Evolutionary conservation across 805 yeast species (phyloP), one percentile per base, ranked within the genome.

Genomic region (Spencermartinsiella europaea): DNA sequence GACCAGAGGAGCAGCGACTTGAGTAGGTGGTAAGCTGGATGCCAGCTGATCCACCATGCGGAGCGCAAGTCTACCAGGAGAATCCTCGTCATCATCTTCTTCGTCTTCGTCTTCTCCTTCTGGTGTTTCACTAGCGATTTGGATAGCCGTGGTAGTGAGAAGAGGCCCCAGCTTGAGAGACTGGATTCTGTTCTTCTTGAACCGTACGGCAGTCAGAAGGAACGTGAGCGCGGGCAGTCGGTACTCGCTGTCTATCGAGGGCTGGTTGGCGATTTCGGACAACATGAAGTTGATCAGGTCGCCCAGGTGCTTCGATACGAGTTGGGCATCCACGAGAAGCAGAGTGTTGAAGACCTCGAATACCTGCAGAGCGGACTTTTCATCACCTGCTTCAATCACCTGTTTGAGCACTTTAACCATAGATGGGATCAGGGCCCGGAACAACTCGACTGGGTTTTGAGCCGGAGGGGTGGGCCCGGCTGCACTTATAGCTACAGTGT

Each of bases 51-150:
- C 85, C 45, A 93, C 66, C 49, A 91, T 71, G 69, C 95, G 79
- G 58, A 89, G 74, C 14, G 95, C 95, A 54, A 88, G 75, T 42
- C 83, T 66, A 38, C 81, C 68, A 47, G 96, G 95, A 46, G 81
- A 76, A 60, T 80, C 84, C 68, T 91, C 98, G 69, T 89, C 96
- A 66, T 89, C 96, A 56, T 86, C 91, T 58, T 89, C 95, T 62
- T 86, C 96, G 53, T 84, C 90, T 63, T 84, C 91, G 31, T 77
- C 82, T 45, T 79, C 85, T 38, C 79, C 83, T 55, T 85, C 93
- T 46, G 83, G 79, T 58, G 77, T 80, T 68, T 87, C 95, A 52
- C 89, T 75, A 20, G 93, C 83, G 53, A 91, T 80, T 56, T 77
- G 75, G 49, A 87, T 71, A 47, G 93, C 91, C 51, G 84, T 75